Conservation (phyloP, 73 alveolate species). For the Blepharisma japonicum region DNA sequence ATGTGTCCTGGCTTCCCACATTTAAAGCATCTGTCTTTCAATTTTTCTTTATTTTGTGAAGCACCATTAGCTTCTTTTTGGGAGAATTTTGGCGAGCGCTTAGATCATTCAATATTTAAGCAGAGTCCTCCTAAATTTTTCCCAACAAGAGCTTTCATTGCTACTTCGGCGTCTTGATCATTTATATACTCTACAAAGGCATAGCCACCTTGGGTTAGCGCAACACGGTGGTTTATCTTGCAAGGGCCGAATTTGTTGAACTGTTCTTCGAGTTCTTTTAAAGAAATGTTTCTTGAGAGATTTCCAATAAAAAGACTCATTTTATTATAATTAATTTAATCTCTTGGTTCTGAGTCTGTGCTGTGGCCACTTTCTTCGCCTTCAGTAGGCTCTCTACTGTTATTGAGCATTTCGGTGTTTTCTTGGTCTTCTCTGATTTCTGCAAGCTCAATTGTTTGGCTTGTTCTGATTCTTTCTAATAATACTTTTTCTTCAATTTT, state of each 20-base stretch:
- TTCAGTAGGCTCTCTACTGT: not conserved
- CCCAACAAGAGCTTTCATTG: slow-evolving; percentile 43
- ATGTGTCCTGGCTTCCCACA: slow-evolving; percentile 54
- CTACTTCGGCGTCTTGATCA: slow-evolving; percentile 60
- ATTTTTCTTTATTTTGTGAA: not conserved
- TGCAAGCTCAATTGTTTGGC: no score
- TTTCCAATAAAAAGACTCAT: slow-evolving; percentile 52
- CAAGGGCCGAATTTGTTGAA: slow-evolving; percentile 45
- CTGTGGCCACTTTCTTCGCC: not conserved
- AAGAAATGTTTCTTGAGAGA: slow-evolving; percentile 40
- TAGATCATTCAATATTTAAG: slow-evolving; percentile 53
- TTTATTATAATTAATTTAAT: not conserved
- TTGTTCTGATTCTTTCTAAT: not conserved
- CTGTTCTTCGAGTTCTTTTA: slow-evolving; percentile 35
- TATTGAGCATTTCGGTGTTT: not conserved
- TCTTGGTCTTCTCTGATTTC: no score
- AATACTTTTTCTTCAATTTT: not conserved
- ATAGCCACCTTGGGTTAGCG: slow-evolving; percentile 35
- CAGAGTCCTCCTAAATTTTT: slow-evolving; percentile 56
- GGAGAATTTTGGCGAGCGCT: slow-evolving; percentile 41
- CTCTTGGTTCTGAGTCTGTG: not conserved
- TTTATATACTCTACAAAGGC: slow-evolving; percentile 54
- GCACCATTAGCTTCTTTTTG: slow-evolving; percentile 31
- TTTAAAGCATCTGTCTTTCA: slow-evolving; percentile 39
- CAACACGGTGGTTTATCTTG: slow-evolving; percentile 40